Percentiles rank a stretch among this genome's conserved stretches.
phyloP scores from a whole-genome alignment of 805 yeast genomes.

The Dipodascopsis uninucleata region DNA sequence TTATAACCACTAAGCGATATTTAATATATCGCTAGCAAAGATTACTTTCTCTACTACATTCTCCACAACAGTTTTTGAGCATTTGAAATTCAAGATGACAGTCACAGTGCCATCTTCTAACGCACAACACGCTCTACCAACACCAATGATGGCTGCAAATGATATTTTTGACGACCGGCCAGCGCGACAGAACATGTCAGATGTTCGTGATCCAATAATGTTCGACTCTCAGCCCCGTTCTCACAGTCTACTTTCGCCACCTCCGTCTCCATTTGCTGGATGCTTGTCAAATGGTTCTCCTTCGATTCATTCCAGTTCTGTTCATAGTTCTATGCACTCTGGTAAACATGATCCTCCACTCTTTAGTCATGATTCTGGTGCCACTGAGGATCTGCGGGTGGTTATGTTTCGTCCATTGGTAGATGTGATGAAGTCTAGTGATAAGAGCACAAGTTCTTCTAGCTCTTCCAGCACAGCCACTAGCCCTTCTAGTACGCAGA shows the following conservation, averaged over 20 bases:
- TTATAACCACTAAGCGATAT: no score
- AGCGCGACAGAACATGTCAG: not conserved
- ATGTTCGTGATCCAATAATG: no score
- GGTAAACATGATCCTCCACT: no score
- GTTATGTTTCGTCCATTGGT: conserved; percentile 23
- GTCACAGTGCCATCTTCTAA: not conserved
- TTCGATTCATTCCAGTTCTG: not conserved
- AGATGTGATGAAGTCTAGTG: conserved; percentile 2
- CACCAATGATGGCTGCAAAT: conserved; percentile 17
- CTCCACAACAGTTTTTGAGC: not conserved
- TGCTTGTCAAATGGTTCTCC: not conserved
- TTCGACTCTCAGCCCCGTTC: conserved; percentile 2
- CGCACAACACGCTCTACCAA: conserved; percentile 16
- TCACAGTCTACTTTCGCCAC: conserved; percentile 20
- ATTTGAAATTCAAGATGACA: not conserved
- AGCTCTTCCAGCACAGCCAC: no score
- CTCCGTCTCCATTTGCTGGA: conserved; percentile 19
- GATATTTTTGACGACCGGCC: conserved; percentile 2
- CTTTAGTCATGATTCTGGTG: no score
- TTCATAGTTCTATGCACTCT: no score
- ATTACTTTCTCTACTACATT: no score
- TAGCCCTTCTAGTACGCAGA: not conserved
- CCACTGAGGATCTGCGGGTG: no score
- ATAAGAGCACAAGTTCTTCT: no score
- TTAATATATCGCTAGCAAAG: no score